phyloP scores from a whole-genome alignment of 1,139 yeast genomes.

The Debaryomycetaceae sp. region DNA sequence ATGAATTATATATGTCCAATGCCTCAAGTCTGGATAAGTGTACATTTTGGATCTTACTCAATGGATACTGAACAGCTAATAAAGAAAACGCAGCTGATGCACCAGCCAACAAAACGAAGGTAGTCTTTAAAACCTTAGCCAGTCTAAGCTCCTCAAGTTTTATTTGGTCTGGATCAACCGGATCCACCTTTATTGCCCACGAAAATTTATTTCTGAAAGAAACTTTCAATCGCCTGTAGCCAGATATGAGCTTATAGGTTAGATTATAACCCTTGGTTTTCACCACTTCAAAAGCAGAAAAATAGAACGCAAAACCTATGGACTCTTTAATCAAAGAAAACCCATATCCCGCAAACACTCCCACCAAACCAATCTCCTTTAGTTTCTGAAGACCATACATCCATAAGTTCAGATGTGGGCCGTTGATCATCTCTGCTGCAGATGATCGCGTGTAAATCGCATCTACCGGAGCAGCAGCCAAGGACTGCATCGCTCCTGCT shows the following conservation, averaged over 20 bases:
- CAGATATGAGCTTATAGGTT: conserved; percentile 57
- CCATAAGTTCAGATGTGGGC: conserved; percentile 74
- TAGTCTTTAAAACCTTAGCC: conserved; percentile 56
- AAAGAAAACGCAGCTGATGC: conserved; percentile 80
- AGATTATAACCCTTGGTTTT: conserved; percentile 63
- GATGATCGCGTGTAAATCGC: conserved; percentile 83
- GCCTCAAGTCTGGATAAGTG: conserved; percentile 80
- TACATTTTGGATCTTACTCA: conserved; percentile 73
- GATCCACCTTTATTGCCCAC: conserved; percentile 16
- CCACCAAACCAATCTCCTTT: conserved; percentile 70
- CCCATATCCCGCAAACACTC: conserved; percentile 87
- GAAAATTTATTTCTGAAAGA: conserved; percentile 20
- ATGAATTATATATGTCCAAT: conserved; percentile 61
- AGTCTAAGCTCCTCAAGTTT: conserved; percentile 38
- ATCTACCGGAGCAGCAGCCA: conserved; percentile 94
- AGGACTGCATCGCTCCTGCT: conserved; percentile 83
- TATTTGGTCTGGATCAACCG: conserved; percentile 26
- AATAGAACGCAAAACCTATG: conserved; percentile 82
- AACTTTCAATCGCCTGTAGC: conserved; percentile 42
- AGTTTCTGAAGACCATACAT: conserved; percentile 67
- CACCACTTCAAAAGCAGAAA: conserved; percentile 79
- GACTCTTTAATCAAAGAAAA: conserved; percentile 77
- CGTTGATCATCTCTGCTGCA: conserved; percentile 67
- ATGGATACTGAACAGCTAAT: conserved; percentile 78
- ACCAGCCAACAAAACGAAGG: conserved; percentile 82